These are phyloP conservation scores for Pythium insidiosum DNA, from an alignment of 352 stramenopile species.

Conservation along the genomic window DNA sequence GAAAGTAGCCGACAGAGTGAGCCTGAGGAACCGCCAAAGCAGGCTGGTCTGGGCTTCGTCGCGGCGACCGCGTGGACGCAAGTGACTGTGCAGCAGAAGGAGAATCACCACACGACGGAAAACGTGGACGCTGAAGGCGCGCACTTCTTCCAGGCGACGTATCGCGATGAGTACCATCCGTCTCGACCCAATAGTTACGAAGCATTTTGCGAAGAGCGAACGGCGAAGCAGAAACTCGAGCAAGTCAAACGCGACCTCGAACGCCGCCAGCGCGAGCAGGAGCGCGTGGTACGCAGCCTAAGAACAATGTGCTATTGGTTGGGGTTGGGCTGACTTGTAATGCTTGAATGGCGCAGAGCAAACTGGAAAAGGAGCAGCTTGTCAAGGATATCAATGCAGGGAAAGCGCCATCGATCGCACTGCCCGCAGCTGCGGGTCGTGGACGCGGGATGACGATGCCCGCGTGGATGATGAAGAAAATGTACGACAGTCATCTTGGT, in stretches of 20 bases:
- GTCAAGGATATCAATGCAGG: constrained; percentile 64
- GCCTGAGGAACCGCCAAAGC: too few relatives aligned
- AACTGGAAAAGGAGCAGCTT: constrained; percentile 59
- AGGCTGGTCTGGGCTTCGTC: constrained; percentile 79
- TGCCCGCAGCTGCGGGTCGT: constrained; percentile 48
- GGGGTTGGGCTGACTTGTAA: background rate
- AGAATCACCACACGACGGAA: constrained; percentile 11
- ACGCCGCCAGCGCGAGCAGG: constrained; percentile 63
- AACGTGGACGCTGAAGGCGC: constrained; percentile 16
- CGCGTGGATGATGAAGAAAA: constrained; percentile 91
- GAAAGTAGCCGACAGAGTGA: too few relatives aligned
- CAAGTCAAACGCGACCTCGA: constrained; percentile 78
- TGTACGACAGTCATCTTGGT: constrained; percentile 28
- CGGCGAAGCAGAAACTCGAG: constrained; percentile 67
- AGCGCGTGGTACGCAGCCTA: constrained; percentile 45
- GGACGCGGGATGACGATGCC: constrained; percentile 88
- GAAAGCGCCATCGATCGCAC: constrained; percentile 36
- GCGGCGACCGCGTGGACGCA: constrained; percentile 89
- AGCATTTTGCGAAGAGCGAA: constrained; percentile 72
- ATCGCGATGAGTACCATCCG: constrained; percentile 85
- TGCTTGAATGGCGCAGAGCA: constrained; percentile 23
- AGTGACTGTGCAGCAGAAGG: constrained; percentile 40
- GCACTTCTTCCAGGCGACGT: constrained; percentile 59
- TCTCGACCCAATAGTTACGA: constrained; percentile 86
- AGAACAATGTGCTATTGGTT: too few relatives aligned